A percentile compares a stretch with the other conserved stretches of the same genome.
phyloP scores from a whole-genome alignment of 179 eudicot species.

The Camellia oleifera region DNA sequence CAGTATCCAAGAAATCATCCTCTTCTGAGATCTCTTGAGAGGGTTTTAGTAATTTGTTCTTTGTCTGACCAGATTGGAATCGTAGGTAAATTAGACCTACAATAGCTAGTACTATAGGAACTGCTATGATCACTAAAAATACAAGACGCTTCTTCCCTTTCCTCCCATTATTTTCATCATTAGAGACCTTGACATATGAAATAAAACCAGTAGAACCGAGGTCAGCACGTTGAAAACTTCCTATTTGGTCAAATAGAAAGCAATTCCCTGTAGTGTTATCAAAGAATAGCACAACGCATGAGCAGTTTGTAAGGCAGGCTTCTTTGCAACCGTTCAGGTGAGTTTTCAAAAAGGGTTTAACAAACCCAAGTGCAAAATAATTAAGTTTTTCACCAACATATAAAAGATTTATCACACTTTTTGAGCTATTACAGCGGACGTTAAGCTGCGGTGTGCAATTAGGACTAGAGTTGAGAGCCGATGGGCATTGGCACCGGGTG shows the following conservation, averaged over 20 bases:
- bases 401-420: conserved; percentile 26
- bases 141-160: conserved; percentile 18
- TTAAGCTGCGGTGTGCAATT: conserved; percentile 31
- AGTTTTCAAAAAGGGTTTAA: conserved; percentile 32
- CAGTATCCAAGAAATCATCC: conserved; percentile 12
- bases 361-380: conserved; percentile 49
- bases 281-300: conserved; percentile 51
- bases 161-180: conserved; percentile 3
- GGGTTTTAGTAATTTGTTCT: neutral
- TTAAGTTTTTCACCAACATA: conserved; percentile 44
- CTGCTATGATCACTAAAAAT: neutral
- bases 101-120: neutral
- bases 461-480: conserved; percentile 27
- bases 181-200: conserved; percentile 43
- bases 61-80: neutral
- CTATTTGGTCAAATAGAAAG: conserved; percentile 44
- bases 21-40: conserved; percentile 5
- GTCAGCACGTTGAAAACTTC: conserved; percentile 42
- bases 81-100: conserved; percentile 8
- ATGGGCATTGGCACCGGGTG: conserved; percentile 44
- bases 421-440: conserved; percentile 28
- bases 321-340: conserved; percentile 37
- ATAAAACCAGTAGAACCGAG: conserved; percentile 30
- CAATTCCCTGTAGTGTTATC: conserved; percentile 38
- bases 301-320: conserved; percentile 46